phyloP scores from a whole-genome alignment of 2,329 filamentous ascomycete species.

The Blastomyces parvus region DNA sequence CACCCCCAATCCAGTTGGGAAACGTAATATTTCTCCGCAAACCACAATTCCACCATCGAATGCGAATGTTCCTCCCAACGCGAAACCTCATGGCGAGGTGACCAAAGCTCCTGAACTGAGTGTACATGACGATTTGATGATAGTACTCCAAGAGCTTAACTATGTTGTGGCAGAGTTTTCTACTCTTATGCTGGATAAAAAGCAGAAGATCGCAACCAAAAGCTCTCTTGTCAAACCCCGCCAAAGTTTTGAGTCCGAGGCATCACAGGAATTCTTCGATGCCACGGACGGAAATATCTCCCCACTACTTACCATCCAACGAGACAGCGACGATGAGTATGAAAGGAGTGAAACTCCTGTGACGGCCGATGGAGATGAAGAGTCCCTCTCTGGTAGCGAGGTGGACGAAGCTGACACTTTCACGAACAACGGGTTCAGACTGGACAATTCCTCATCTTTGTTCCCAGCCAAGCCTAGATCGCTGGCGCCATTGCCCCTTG shows the following conservation, averaged over 20 bases:
- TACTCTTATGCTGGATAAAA: conserved; percentile 64
- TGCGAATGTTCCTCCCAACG: conserved; percentile 20
- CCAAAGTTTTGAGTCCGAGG: conserved; percentile 70
- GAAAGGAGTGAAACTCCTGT: conserved; percentile 48
- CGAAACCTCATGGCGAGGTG: conserved; percentile 19
- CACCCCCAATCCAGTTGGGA: conserved; percentile 35
- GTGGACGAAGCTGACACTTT: conserved; percentile 41
- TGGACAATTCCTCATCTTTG: conserved; percentile 40
- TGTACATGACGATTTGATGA: conserved; percentile 72
- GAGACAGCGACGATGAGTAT: conserved; percentile 58
- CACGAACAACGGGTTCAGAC: conserved; percentile 24
- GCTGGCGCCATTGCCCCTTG: conserved; percentile 66
- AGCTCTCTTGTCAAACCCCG: conserved; percentile 47
- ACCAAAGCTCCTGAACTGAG: conserved; percentile 26
- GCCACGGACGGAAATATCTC: conserved; percentile 58
- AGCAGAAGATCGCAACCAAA: conserved; percentile 57
- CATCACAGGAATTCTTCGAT: conserved; percentile 88
- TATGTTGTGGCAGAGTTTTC: conserved; percentile 75
- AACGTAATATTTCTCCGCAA: conserved; percentile 45
- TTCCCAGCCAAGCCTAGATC: conserved; percentile 70
- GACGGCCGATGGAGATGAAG: conserved; percentile 38
- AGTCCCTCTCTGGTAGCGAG: conserved; percentile 56
- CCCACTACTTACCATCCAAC: conserved; percentile 65
- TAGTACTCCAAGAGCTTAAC: conserved; percentile 76
- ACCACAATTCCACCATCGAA: conserved; percentile 40